Base-by-base conservation (phyloP, 768 basidiomycete genomes). In the Sarcodon aspratus region DNA sequence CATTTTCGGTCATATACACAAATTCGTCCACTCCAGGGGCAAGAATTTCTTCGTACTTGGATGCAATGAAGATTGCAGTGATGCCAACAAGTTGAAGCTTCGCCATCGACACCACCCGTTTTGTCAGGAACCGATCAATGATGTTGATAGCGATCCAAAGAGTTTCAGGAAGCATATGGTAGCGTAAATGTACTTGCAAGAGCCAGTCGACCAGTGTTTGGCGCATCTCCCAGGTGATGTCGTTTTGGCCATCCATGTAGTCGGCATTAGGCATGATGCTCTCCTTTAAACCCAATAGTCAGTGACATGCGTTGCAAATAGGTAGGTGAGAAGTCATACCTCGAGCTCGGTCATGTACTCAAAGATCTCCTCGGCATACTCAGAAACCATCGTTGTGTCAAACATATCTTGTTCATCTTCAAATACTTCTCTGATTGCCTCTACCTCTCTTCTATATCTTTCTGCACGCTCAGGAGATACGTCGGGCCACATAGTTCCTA, bases 111-210 rank as follows among this genome's bases (percentile, higher is more conserved):
- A 93, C 81, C 45, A 79, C 75, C 10, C 91, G 85, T 34, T 70
- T 63, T 12, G 76, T 77, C 13, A 85, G 71, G 68, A 85, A 83
- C 46, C 83, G 79, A 58, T 85, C 82, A 48, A 94, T 78, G 52
- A 99, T 83, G 70, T 98, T 99, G 73, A 99, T 78, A 37, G 95
- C 90, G 59, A 98, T 98, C 96, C 96, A 99, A 13, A 98, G 78
- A 2, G 96, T 99, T 66, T 99, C 96, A 31, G 96, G 95, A 44
- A 97, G 79, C 89, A 99, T 91, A 72, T 97, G 95, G 73, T 98
- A 99, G 31, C 93, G 85, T 52, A 97, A 72, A 71, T 99, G 96
- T 33, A 98, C 92, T 63, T 98, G 95, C 48, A 95, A 77, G 18
- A 99, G 76, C 96, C 96, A 99, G 70, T 99, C 96, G 56, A 99